Evolutionary conservation across 768 basidiomycete genomes (phyloP), one percentile per base, ranked within the genome.

Genomic region (Dictyophora rubrovolvata): DNA sequence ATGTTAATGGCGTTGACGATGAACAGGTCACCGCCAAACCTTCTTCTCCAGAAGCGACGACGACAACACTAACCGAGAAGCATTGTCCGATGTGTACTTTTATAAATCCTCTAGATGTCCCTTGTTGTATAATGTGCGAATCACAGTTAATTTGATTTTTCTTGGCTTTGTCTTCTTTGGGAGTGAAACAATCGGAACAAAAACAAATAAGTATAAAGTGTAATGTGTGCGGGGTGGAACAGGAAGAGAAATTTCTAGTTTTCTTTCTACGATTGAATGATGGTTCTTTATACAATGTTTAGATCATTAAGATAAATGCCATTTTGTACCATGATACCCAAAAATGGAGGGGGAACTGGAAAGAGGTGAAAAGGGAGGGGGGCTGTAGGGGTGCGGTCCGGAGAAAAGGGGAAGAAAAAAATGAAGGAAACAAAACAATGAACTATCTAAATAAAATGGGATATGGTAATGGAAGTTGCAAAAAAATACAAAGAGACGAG

Each of bases 31-130:
- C 5, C 8, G 57, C 37, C 48, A 48, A 20, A 6, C 12, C n/a
- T 28, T 55, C 64, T 48, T 65, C 66, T 23, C 34, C 52, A 63
- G 64, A 63, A 62, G 59, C 63, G 48, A 35, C 63, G 53, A 49
- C 20, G 66, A 64, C 28, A 28, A 7, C 28, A 3, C 66, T 67
- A 18, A 61, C 58, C 12, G 67, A 69, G 61, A 79, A 77, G 63
- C 61, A 77, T 0, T 88, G 86, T 64, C 65, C 71, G 9, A 68
- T 65, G 9, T 89, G 86, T 70, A 88, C 85, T 9, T 84, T 76
- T 63, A 69, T 71, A 17, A 87, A 87, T 67, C 66, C 73, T 6
- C 52, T 69, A 14, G 77, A 76, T 54, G 74, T 69, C 10, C 37
- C 33, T 48, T 46, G n/a, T 23, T 60, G 59, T 34, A 12, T 23